Evolutionary conservation across 2,329 filamentous ascomycete species (phyloP), one percentile per base, ranked within the genome.

Genomic region (Dactylellina cionopaga): DNA sequence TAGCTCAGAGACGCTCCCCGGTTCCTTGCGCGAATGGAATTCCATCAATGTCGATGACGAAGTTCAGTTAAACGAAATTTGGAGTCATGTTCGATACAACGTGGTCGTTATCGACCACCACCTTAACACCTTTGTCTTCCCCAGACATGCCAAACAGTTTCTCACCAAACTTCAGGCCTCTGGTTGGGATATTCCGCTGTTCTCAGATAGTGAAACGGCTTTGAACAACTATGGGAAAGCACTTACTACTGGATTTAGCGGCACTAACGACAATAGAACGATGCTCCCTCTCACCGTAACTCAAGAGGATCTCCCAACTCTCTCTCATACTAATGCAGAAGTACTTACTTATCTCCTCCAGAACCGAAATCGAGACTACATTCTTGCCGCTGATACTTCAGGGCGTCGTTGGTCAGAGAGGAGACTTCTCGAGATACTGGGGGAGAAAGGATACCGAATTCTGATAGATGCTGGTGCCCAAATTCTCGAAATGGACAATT

Each of bases 221-320:
- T 6, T 27, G 15, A 39, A 17, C 11, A 59, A 24, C 11, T 15
- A 60, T 25, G 13, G 46, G 24, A 35, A 58, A 29, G 15, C 68
- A 39, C 76, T 83, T 1, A 89, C 88, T 0, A 90, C 88, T 0
- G 89, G 89, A 0, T 92, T 92, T 77, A 89, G 87, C 5, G 89
- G 89, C 0, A 92, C 90, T 0, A 91, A 90, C 44, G 89, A 92
- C 76, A 87, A 85, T 17, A 82, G 84, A 35, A 80, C 79, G 0
- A 81, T 89, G 31, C 79, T 91, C 0, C 89, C 89, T 0, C 78
- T 87, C n/a, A 87, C 83, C 0, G 86, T 91, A 17, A 78, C 80
- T 17, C 88, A 91, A 55, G 79, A 85, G 0, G 88, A 92, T 68
- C 81, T 92, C 0, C 79, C 82, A 0, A 78, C 81, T 0, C 81